These are phyloP conservation scores for Termitomyces sp. DNA, from an alignment of 768 basidiomycete genomes.

Conservation along the genomic window DNA sequence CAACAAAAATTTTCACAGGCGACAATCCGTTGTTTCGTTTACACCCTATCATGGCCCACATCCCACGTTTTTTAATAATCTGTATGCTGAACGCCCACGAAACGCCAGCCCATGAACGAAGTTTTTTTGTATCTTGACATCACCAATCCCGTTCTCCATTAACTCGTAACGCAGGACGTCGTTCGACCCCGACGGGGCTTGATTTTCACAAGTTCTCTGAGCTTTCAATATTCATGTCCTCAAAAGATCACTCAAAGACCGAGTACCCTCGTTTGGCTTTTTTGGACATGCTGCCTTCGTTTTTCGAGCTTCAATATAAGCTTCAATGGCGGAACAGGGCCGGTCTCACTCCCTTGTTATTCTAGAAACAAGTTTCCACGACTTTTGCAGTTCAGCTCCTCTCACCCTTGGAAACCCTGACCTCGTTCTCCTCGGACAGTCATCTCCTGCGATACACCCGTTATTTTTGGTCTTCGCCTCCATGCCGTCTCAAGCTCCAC, in stretches of 20 bases:
- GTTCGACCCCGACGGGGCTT: background rate
- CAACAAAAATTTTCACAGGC: background rate
- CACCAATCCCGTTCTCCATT: background rate
- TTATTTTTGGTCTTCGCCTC: background rate
- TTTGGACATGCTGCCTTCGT: background rate
- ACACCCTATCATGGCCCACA: background rate
- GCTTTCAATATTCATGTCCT: background rate
- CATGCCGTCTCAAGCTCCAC: background rate
- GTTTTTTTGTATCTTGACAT: background rate
- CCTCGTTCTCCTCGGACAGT: constrained; percentile 10
- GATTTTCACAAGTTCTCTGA: background rate
- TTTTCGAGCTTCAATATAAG: background rate
- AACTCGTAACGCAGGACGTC: background rate
- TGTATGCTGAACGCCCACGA: background rate
- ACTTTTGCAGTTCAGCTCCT: background rate
- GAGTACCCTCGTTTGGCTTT: background rate
- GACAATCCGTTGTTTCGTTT: background rate
- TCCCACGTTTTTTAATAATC: background rate
- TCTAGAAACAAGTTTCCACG: constrained; percentile 4
- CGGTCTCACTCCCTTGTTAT: background rate
- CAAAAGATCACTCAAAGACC: background rate
- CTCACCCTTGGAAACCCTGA: constrained; percentile 1
- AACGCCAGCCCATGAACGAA: background rate
- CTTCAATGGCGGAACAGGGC: background rate
- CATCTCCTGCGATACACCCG: background rate